Conservation (phyloP, 768 basidiomycete genomes). For the Podaxis sp. region DNA sequence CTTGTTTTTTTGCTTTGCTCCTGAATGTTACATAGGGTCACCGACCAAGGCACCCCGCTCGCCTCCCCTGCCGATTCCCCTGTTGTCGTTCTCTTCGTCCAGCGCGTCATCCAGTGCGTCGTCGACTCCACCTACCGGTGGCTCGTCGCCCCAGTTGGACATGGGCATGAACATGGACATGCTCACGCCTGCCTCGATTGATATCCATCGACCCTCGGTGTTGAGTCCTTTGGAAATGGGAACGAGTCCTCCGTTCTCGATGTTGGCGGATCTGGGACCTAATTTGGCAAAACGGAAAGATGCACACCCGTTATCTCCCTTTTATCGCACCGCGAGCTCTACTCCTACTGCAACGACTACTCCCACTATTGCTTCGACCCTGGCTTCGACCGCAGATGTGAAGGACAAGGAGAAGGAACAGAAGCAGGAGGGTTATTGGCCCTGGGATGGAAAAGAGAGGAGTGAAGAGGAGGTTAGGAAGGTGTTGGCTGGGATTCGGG, state of each 20-base stretch:
- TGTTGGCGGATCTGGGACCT: slow-evolving; percentile 19
- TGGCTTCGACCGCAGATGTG: neutral
- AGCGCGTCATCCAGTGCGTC: neutral
- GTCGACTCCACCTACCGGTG: neutral
- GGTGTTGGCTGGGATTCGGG: slow-evolving; percentile 25
- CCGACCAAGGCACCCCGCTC: neutral
- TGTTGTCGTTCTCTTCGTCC: neutral
- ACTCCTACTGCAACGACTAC: neutral
- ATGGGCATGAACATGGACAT: too few species aligned
- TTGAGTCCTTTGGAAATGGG: slow-evolving; percentile 23
- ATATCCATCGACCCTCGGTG: slow-evolving; percentile 11
- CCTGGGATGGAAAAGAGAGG: slow-evolving; percentile 19
- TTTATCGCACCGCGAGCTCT: neutral
- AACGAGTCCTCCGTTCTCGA: slow-evolving; percentile 33
- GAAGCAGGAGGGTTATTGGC: slow-evolving; percentile 19
- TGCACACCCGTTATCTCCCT: neutral
- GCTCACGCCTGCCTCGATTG: slow-evolving; percentile 6
- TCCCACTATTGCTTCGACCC: neutral
- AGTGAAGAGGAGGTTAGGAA: slow-evolving; percentile 6
- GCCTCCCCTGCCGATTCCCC: neutral
- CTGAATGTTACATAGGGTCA: neutral
- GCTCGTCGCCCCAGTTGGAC: neutral
- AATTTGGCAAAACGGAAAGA: neutral
- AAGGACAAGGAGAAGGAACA: neutral
- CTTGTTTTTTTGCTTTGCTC: neutral